Evolutionary conservation across 208 protist genomes (phyloP), one percentile per base, ranked within the genome.

Genomic region (Acanthamoeba lenticulata): DNA sequence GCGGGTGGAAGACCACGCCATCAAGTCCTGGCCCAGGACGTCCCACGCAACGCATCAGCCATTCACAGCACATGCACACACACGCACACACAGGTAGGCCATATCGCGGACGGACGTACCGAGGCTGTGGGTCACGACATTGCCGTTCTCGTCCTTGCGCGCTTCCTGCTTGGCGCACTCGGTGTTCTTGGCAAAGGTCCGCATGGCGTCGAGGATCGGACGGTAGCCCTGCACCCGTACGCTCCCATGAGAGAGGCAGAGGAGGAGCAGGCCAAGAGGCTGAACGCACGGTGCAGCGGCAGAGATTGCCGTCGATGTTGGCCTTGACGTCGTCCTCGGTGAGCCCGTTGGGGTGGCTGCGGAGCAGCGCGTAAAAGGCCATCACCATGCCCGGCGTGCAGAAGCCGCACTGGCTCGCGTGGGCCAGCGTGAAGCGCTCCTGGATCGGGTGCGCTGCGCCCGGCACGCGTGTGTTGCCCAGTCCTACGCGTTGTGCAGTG

Each of bases 301-400:
- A 92, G 6, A 92, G 52, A 36, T 92, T 92, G 44, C 86, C 86
- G 42, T 92, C 86, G n/a, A 92, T 42, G 27, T 32, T 65, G n/a
- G 17, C 52, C 49, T 92, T 38, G n/a, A 92, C 21, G 17, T 92
- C 38, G 17, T 67, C n/a, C 15, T 38, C 27, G 24, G 86, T 77
- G 55, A 38, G 38, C 13, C 44, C n/a, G 52, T 57, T 21, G 7
- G 86, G 86, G 32, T 92, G 17, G 32, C 36, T 77, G 86, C 49
- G 49, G 15, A 92, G 62, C 24, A 40, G 24, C n/a, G 38, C 52
- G 86, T 55, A 32, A 13, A 92, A 29, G 42, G 45, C n/a, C 86
- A 92, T 92, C n/a, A 92, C 62, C 27, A 92, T 52, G 36, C 86
- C 86, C 15, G 86, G 86, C n/a, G 45, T 92, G 27, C 86, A 92